Conservation (phyloP, 805 yeast genomes). For the Pichia occidentalis region DNA sequence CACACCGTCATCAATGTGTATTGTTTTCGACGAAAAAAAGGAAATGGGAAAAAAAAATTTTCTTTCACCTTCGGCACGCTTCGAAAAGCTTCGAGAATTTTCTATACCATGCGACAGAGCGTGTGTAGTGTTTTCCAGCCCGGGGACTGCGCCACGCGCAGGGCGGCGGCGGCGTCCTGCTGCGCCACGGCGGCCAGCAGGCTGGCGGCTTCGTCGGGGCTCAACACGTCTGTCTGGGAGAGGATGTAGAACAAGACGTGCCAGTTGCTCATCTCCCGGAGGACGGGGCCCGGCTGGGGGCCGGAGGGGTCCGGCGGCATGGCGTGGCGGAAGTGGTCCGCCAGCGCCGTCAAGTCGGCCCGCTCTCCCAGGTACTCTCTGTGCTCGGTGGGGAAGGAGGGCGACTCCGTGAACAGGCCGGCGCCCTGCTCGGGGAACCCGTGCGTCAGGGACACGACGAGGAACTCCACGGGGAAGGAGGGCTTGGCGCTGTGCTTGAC, state of each 20-base stretch:
- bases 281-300: constrained; percentile 3
- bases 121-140: constrained; percentile 1
- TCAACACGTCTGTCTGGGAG: too few relatives aligned
- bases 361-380: constrained; percentile 67
- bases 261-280: constrained; percentile 51
- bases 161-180: neutral
- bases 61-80: neutral
- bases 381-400: constrained; percentile 69
- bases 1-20: too few relatives aligned
- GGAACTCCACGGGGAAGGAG: constrained; percentile 86
- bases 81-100: constrained; percentile 6
- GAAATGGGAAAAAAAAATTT: too few relatives aligned
- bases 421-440: constrained; percentile 70
- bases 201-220: too few relatives aligned
- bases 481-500: constrained; percentile 89
- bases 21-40: too few relatives aligned
- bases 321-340: constrained; percentile 36
- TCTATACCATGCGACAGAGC: constrained; percentile 3
- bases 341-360: constrained; percentile 51
- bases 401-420: neutral
- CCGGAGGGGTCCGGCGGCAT: constrained; percentile 17
- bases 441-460: constrained; percentile 81
- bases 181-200: too few relatives aligned
- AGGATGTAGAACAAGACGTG: constrained; percentile 64
- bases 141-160: too few relatives aligned